Conservation (phyloP, 129 eudicot species). For the Scalesia atractyloides region DNA sequence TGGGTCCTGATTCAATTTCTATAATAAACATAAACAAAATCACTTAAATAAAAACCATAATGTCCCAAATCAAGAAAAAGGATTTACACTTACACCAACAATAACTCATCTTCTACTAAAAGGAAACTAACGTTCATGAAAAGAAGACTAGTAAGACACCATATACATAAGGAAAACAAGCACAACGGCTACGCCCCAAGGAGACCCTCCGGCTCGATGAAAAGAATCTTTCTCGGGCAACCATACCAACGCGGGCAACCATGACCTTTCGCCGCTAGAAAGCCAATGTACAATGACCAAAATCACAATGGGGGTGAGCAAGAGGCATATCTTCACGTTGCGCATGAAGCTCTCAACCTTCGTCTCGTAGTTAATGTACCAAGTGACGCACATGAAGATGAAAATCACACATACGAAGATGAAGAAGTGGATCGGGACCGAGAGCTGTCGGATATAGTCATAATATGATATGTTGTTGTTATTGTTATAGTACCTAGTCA, state of each 20-base stretch:
- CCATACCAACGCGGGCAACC: conserved; percentile 40
- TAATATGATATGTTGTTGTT: conserved; percentile 46
- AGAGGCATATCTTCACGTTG: conserved; percentile 49
- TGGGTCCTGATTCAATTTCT: too few relatives aligned
- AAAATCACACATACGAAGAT: conserved; percentile 51
- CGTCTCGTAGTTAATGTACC: conserved; percentile 71
- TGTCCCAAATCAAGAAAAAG: neutral
- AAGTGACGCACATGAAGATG: conserved; percentile 51
- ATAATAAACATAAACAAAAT: conserved; percentile 1
- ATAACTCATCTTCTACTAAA: conserved; percentile 39
- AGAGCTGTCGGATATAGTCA: conserved; percentile 50
- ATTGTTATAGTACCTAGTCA: conserved; percentile 48
- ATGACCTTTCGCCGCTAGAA: conserved; percentile 38
- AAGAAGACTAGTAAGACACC: conserved; percentile 53
- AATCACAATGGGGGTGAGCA: conserved; percentile 57
- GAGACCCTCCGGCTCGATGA: conserved; percentile 73
- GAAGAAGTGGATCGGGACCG: conserved; percentile 58
- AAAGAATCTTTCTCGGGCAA: conserved; percentile 62
- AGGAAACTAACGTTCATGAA: conserved; percentile 74
- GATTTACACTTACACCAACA: neutral
- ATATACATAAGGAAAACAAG: conserved; percentile 59
- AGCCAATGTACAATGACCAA: conserved; percentile 62
- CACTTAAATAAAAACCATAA: conserved; percentile 9
- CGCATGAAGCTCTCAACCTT: conserved; percentile 45
- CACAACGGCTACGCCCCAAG: conserved; percentile 61